A percentile compares a stretch with the other conserved stretches of the same genome.
Conservation (phyloP, 345 rosid genomes). For the Microcos paniculata region DNA sequence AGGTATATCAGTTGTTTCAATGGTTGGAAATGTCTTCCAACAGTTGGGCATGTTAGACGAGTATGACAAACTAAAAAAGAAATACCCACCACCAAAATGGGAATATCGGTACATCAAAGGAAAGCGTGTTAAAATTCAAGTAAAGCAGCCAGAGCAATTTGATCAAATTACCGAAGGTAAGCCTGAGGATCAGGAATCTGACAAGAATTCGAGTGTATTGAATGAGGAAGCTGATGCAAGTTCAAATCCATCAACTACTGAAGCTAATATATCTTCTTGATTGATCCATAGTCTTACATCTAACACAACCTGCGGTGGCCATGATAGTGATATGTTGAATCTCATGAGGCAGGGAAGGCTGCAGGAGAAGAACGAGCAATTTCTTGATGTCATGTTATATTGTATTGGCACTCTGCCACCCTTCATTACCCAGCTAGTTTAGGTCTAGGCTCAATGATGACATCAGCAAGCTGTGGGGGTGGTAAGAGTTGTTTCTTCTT, state of each 20-base stretch:
- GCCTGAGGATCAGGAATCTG: conserved; percentile 19
- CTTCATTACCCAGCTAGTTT: not conserved
- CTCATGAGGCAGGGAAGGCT: not conserved
- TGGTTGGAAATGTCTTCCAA: conserved; percentile 75
- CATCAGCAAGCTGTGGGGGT: not conserved
- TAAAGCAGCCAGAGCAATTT: conserved; percentile 42
- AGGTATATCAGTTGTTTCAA: conserved; percentile 47
- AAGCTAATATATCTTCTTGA: not conserved
- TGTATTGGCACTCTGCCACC: not conserved
- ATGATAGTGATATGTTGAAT: not conserved
- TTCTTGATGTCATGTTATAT: not conserved
- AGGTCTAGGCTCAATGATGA: not conserved
- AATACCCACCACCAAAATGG: conserved; percentile 87
- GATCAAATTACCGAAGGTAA: conserved; percentile 23
- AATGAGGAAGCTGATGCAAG: not conserved
- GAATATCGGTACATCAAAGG: conserved; percentile 78
- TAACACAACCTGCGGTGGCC: not conserved
- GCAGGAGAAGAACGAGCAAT: not conserved
- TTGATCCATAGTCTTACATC: not conserved
- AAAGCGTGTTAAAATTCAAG: conserved; percentile 66
- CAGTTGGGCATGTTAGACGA: conserved; percentile 72
- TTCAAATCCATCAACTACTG: not conserved
- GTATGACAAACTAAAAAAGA: conserved; percentile 55
- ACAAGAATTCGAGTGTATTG: not conserved
- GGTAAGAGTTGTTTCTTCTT: not conserved